A percentile compares a stretch with the other conserved stretches of the same genome.
Conservation (phyloP, 176 grass and related monocot genomes). For the Phoenix roebelenii region DNA sequence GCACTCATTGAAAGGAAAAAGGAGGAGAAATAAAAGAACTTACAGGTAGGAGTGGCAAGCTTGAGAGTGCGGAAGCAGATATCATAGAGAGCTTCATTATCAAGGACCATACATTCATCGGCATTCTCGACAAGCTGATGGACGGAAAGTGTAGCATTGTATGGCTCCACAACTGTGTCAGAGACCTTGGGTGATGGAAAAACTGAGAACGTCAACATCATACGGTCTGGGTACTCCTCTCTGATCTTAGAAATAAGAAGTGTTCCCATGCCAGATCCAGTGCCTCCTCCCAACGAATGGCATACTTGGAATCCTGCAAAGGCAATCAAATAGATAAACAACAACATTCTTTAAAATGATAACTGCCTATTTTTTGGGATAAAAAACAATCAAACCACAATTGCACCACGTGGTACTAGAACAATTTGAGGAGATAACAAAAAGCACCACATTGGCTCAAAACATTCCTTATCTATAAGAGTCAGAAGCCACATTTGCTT, state of each 20-base stretch:
- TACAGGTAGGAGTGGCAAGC: constrained; percentile 77
- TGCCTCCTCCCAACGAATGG: constrained; percentile 93
- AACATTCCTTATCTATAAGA: too few species aligned
- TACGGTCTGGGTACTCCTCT: constrained; percentile 84
- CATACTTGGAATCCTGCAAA: constrained; percentile 86
- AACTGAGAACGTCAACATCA: constrained; percentile 96
- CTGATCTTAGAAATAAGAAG: constrained; percentile 94
- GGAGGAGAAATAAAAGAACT: constrained; percentile 17
- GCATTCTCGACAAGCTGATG: constrained; percentile 94
- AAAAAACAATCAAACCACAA: too few species aligned
- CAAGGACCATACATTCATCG: constrained; percentile 92
- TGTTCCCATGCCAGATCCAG: constrained; percentile 92
- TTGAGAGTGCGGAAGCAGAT: constrained; percentile 95
- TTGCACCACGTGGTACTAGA: too few species aligned
- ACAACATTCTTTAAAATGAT: too few species aligned
- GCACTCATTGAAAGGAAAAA: neutral
- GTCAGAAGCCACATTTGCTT: too few species aligned
- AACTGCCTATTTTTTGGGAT: too few species aligned
- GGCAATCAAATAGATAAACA: neutral
- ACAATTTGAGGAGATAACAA: too few species aligned
- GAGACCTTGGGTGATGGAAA: constrained; percentile 97
- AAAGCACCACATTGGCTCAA: too few species aligned
- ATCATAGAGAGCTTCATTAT: constrained; percentile 86
- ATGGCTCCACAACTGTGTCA: constrained; percentile 86
- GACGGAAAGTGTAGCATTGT: constrained; percentile 88